phyloP scores from a whole-genome alignment of 1,284 basidiomycete genomes.

The Trichosporon faecale region DNA sequence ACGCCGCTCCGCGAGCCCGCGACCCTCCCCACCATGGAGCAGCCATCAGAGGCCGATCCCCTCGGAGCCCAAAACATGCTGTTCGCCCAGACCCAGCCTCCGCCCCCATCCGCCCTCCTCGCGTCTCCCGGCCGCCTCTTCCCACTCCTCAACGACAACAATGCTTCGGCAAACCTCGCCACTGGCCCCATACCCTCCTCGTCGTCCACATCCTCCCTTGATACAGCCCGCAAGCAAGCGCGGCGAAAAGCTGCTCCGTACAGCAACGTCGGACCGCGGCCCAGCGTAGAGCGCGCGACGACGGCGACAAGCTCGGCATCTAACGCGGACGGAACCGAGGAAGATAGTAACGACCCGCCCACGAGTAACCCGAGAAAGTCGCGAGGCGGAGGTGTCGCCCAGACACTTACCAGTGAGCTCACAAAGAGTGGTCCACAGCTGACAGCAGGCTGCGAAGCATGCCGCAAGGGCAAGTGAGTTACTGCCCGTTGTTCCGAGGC shows the following conservation, averaged over 20 bases:
- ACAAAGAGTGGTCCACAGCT: neutral
- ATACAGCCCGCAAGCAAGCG: neutral
- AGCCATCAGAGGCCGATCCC: neutral
- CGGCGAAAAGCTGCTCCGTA: constrained; percentile 6
- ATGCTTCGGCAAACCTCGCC: neutral
- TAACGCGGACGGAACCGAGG: constrained; percentile 8
- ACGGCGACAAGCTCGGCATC: neutral
- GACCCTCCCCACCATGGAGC: constrained; percentile 1
- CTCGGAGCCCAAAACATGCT: neutral
- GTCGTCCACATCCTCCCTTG: neutral
- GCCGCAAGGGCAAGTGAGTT: constrained; percentile 39
- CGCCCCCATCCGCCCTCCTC: neutral
- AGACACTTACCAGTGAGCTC: neutral
- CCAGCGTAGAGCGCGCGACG: neutral
- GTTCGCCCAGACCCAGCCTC: neutral
- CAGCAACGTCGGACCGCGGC: neutral
- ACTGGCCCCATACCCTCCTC: neutral
- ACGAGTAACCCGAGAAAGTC: neutral
- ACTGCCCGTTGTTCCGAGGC: neutral
- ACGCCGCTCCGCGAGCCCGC: neutral
- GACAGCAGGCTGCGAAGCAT: constrained; percentile 35
- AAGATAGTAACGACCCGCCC: neutral
- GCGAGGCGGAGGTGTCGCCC: neutral
- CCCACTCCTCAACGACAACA: neutral
- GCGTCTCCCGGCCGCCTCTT: neutral